These are phyloP conservation scores for Chrysophaeum taylorii DNA, from an alignment of 352 stramenopile genomes.

Conservation along the genomic window DNA sequence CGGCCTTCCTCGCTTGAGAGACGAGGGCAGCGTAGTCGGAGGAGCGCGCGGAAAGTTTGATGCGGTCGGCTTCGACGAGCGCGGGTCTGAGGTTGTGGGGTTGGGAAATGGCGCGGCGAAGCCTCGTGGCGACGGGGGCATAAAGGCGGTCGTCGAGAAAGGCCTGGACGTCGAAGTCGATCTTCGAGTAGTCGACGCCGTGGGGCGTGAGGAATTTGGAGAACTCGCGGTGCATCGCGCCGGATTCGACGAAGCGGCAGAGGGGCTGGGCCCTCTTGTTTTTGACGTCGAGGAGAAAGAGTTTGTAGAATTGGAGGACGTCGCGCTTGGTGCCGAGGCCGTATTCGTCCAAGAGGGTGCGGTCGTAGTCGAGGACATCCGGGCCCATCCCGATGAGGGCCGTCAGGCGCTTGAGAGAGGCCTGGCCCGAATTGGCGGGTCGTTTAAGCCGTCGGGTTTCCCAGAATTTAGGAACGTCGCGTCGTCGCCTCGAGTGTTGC, in stretches of 20 bases:
- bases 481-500: background rate
- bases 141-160: background rate
- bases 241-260: slow-evolving; percentile 19
- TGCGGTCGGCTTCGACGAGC: too few species aligned
- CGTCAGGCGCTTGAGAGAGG: slow-evolving; percentile 10
- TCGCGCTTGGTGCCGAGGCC: slow-evolving; percentile 20
- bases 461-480: slow-evolving; percentile 26
- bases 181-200: slow-evolving; percentile 27
- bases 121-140: background rate
- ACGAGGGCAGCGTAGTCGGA: too few species aligned
- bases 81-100: too few species aligned
- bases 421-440: slow-evolving; percentile 8
- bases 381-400: slow-evolving; percentile 18
- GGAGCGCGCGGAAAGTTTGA: too few species aligned
- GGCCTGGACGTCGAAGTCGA: background rate
- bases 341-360: slow-evolving; percentile 19
- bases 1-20: too few species aligned
- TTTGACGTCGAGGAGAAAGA: slow-evolving; percentile 23
- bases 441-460: background rate
- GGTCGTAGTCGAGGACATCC: slow-evolving; percentile 12
- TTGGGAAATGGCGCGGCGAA: too few species aligned
- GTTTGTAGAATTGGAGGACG: slow-evolving; percentile 26
- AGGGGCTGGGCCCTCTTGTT: slow-evolving; percentile 12
- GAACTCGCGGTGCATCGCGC: slow-evolving; percentile 24
- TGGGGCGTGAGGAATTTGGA: slow-evolving; percentile 2